Base-by-base conservation (phyloP, 2,329 filamentous ascomycete genomes). In the Aschersonia sp. region DNA sequence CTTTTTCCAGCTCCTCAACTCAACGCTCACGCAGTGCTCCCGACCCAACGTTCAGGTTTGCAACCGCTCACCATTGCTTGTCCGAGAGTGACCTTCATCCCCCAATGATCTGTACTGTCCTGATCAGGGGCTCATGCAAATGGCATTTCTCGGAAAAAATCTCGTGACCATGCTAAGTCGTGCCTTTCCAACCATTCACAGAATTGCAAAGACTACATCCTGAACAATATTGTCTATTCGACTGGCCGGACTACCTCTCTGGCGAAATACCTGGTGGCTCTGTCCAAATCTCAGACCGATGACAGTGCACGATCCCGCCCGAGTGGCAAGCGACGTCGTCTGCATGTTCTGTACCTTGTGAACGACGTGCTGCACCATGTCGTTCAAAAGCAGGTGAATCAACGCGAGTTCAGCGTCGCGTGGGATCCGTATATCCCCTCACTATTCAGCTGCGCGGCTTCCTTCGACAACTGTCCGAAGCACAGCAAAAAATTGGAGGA, bases 1-100 rank as follows among this genome's bases (percentile, higher is more conserved):
- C 49, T 84, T 90, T 63, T 77, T 87, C 63, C 62, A 68, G 53
- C 70, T 79, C 50, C 72, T 92, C 58, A 75, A 81, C 62, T 68
- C 73, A 60, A 75, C 76, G 57, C 67, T 86, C 60, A 67, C 73
- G 66, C 76, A 79, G 69, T 90, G 86, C 76, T 85, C 84, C 59
- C 75, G 80, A 60, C 68, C 72, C 71, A 88, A 90, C 71, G 83
- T 92, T 73, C 86, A 92, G 86, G 86, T 92, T 86, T 87, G 83
- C 72, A 55, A 57, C 59, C 50, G 53, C 55, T 59, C 53, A 51
- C 53, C 52, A 55, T 30, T 32, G 9, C 41, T 29, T 6, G 8
- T 39, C 29, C 43, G 47, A 51, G 50, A 54, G 50, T 44, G 42
- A 42, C 14, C n/a, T 32, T 37, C 22, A 22, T 22, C 45, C 47